Evolutionary conservation across 108 stramenopile species (phyloP).

Genomic region (Halocafeteria seosinensis): DNA sequence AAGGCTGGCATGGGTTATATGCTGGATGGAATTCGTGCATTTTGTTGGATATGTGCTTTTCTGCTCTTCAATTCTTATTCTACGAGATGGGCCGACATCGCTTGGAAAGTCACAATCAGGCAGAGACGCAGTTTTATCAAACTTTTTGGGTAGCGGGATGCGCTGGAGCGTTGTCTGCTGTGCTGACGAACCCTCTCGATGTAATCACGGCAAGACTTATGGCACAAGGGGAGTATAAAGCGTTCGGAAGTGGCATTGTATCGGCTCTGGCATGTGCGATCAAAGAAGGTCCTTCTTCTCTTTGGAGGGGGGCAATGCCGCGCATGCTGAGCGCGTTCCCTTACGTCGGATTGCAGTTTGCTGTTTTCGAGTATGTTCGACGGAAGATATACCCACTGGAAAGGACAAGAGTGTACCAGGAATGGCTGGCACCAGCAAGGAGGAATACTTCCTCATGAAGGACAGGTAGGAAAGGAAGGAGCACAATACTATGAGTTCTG

Average conservation of each 20-base stretch:
- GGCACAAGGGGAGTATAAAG: slow-evolving; percentile 2
- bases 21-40: slow-evolving; percentile 6
- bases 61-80: slow-evolving; percentile 2
- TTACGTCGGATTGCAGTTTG: slow-evolving; percentile 4
- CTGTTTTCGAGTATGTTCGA: slow-evolving; percentile 9
- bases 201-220: slow-evolving; percentile 5
- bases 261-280: neutral
- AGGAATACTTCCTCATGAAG: no score
- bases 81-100: slow-evolving; percentile 13
- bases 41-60: neutral
- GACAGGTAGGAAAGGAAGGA: no score
- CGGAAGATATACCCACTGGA: no score
- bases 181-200: slow-evolving; percentile 13
- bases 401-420: no score
- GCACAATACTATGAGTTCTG: no score
- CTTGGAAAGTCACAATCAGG: neutral
- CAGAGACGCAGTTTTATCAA: neutral
- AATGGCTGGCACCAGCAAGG: no score
- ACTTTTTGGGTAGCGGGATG: slow-evolving; percentile 3
- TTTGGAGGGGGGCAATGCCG: slow-evolving; percentile 8
- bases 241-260: neutral
- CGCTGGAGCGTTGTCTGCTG: slow-evolving; percentile 4
- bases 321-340: neutral
- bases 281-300: neutral
- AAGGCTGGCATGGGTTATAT: slow-evolving; percentile 4